Conservation (phyloP, 2,329 filamentous ascomycete genomes). For the Aspergillus clavatus region DNA sequence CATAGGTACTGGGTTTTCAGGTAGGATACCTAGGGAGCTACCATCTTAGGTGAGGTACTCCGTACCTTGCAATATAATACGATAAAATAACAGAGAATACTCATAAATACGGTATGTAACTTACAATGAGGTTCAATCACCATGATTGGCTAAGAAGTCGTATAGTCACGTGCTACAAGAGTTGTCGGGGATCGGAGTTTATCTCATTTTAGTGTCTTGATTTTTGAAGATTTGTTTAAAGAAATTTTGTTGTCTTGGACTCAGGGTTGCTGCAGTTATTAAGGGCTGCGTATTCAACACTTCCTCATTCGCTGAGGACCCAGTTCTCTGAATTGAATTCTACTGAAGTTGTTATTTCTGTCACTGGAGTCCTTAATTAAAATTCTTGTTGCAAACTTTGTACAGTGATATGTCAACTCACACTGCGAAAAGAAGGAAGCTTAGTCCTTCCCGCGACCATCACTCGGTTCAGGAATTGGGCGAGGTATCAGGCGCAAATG, state of each 20-base stretch:
- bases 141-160: background rate
- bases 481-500: background rate
- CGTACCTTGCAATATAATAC: too few relatives aligned
- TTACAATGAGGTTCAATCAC: too few relatives aligned
- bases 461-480: background rate
- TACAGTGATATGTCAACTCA: constrained; percentile 27
- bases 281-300: too few relatives aligned
- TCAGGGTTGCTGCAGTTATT: background rate
- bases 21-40: too few relatives aligned
- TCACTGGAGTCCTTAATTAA: background rate
- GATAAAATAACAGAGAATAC: too few relatives aligned
- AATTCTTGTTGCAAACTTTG: background rate
- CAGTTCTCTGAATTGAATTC: background rate
- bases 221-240: background rate
- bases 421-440: constrained; percentile 45
- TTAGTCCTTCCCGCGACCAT: constrained; percentile 34
- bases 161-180: constrained; percentile 8
- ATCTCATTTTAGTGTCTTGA: constrained; percentile 2
- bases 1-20: too few relatives aligned
- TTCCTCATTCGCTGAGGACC: too few relatives aligned
- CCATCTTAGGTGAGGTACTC: too few relatives aligned
- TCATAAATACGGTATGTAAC: too few relatives aligned
- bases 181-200: constrained; percentile 12
- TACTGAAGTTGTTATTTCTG: background rate
- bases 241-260: background rate